phyloP scores from a whole-genome alignment of 202 grass and related monocot genomes.

The Schoenoplectus tabernaemontani region DNA sequence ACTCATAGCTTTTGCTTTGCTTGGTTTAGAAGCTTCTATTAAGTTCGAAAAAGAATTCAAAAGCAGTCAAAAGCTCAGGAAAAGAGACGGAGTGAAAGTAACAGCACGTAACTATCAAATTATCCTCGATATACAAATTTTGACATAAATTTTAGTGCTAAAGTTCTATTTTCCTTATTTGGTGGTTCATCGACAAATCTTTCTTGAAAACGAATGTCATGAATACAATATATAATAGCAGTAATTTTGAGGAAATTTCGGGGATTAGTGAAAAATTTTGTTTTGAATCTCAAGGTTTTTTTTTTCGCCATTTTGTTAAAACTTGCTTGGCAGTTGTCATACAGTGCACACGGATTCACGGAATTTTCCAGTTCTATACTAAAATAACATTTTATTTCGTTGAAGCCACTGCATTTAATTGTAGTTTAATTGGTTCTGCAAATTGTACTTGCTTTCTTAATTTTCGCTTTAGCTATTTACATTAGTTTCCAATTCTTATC shows the following conservation, averaged over 20 bases:
- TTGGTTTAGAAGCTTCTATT: conserved; percentile 24
- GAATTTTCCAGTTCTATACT: neutral
- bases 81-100: neutral
- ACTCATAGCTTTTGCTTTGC: conserved; percentile 14
- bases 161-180: neutral
- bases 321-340: neutral
- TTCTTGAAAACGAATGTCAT: neutral
- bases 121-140: neutral
- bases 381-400: neutral
- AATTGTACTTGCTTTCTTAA: neutral
- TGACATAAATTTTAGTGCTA: neutral
- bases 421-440: conserved; percentile 8
- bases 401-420: neutral
- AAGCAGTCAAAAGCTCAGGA: neutral
- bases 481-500: neutral
- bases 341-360: neutral
- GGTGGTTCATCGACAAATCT: neutral
- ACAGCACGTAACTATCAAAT: neutral
- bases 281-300: conserved; percentile 14
- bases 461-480: neutral
- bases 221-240: neutral
- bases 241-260: conserved; percentile 12
- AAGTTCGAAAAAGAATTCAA: neutral
- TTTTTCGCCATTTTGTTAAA: too few relatives aligned
- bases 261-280: conserved; percentile 17